Base-by-base conservation (phyloP, 805 yeast species). In the Kurtzmaniella fragi region DNA sequence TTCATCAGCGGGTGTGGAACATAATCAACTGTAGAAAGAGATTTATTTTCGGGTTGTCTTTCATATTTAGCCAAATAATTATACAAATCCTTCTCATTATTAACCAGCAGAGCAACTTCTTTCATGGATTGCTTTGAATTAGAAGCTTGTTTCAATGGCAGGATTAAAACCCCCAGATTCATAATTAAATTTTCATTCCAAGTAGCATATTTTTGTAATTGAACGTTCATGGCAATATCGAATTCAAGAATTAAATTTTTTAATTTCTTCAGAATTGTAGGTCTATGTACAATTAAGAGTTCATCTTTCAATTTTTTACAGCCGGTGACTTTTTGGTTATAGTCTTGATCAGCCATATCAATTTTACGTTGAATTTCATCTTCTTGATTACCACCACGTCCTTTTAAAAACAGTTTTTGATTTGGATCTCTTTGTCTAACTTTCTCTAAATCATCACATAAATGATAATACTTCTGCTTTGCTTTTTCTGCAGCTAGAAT, bases 401-500 rank as follows among this genome's bases (percentile, higher is more conserved):
- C 77, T 55, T 86, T 86, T 56, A 93, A 73, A 37, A 90, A 80
- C 45, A 84, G 83, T 50, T 87, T 87, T 59, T 84, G 86, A 41
- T 83, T 73, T 15, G 95, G 96, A 56, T 91, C 97, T 0, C 86
- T 75, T 32, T 80, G 73, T 53, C 83, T 79, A 32, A 89, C 72
- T 50, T 84, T 82, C 49, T 91, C 97, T 59, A 87, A 75, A 50
- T 93, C 98, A 39, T 80, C 84, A 53, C 96, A 88, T 17, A 89
- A 64, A 38, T 85, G 80, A 53, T 77, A 78, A 57, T 93, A 91
- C 56, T 62, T 65, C 37, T 57, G 65, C 59, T 84, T 86, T 12
- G 97, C 95, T 74, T 91, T 91, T 47, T 87, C 96, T 1, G 95
- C 96, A 32, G 77, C 75, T 40, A 71, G 67, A 36, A 89, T 90